phyloP scores from a whole-genome alignment of 2,329 filamentous ascomycete genomes.

The Ascosphaera apis region DNA sequence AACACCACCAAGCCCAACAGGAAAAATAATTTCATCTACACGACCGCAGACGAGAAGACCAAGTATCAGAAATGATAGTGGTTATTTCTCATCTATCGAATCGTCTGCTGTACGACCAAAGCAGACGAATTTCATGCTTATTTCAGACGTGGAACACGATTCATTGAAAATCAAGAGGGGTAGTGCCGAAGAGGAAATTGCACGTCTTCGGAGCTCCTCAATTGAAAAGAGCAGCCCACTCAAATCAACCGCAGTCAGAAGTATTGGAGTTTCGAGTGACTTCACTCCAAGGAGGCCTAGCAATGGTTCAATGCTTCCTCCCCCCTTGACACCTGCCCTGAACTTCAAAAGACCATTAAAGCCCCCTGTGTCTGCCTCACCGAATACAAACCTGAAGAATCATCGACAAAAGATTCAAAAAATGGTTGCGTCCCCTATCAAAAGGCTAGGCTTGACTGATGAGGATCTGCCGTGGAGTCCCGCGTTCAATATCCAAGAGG shows the following conservation, averaged over 20 bases:
- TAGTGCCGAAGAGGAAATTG: slow-evolving; percentile 87
- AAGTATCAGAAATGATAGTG: slow-evolving; percentile 70
- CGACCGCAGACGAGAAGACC: slow-evolving; percentile 45
- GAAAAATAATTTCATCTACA: too few relatives aligned
- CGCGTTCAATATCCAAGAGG: slow-evolving; percentile 28
- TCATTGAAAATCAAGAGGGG: slow-evolving; percentile 67
- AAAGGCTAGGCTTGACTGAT: slow-evolving; percentile 19
- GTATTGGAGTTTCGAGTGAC: slow-evolving; percentile 42
- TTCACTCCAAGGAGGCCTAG: slow-evolving; percentile 39
- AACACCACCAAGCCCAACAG: slow-evolving; percentile 49
- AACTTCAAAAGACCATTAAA: slow-evolving; percentile 49
- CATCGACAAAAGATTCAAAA: slow-evolving; percentile 65
- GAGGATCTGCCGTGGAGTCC: slow-evolving; percentile 23
- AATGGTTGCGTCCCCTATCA: slow-evolving; percentile 56
- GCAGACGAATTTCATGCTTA: slow-evolving; percentile 39
- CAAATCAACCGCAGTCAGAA: slow-evolving; percentile 11
- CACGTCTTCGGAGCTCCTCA: slow-evolving; percentile 72
- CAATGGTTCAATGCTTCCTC: slow-evolving; percentile 35
- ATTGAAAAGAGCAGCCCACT: slow-evolving; percentile 47
- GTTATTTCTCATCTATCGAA: slow-evolving; percentile 89
- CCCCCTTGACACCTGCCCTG: slow-evolving; percentile 61
- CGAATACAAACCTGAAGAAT: slow-evolving; percentile 73
- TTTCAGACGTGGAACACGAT: slow-evolving; percentile 50
- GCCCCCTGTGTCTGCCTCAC: slow-evolving; percentile 58
- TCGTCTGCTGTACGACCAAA: slow-evolving; percentile 64